Evolutionary conservation across 75 land plant species (phyloP).

Genomic region (Pinus tabuliformis): DNA sequence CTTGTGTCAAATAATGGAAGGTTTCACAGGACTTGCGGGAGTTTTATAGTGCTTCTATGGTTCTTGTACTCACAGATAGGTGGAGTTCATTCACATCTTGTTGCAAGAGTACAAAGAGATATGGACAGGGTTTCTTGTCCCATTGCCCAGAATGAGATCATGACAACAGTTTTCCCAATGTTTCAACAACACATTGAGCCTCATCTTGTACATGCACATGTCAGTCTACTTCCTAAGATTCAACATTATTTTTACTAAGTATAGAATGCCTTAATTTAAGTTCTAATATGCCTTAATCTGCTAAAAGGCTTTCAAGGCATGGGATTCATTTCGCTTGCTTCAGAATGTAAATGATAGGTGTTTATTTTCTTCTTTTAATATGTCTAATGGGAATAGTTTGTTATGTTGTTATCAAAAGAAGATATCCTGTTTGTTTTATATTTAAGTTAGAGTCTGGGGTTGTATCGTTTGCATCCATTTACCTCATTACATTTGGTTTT

Average conservation of each 20-base stretch:
- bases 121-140: constrained; percentile 60
- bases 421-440: too few relatives aligned
- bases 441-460: too few relatives aligned
- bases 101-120: constrained; percentile 91
- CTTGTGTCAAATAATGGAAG: background rate
- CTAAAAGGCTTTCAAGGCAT: background rate
- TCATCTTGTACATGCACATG: constrained; percentile 98
- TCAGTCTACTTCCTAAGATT: constrained; percentile 25
- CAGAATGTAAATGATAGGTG: background rate
- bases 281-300: background rate
- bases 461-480: background rate
- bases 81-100: constrained; percentile 98
- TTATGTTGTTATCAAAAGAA: constrained; percentile 1
- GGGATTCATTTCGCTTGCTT: background rate
- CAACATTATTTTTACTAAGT: background rate
- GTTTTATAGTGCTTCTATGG: background rate
- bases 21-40: background rate
- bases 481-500: constrained; percentile 3
- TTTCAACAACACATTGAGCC: constrained; percentile 97
- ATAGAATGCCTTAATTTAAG: background rate
- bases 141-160: constrained; percentile 84
- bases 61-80: constrained; percentile 65
- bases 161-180: constrained; percentile 95
- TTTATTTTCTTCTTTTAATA: background rate
- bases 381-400: background rate